Conservation (phyloP, 2,329 filamentous ascomycete species). For the Phialemoniopsis sp. region DNA sequence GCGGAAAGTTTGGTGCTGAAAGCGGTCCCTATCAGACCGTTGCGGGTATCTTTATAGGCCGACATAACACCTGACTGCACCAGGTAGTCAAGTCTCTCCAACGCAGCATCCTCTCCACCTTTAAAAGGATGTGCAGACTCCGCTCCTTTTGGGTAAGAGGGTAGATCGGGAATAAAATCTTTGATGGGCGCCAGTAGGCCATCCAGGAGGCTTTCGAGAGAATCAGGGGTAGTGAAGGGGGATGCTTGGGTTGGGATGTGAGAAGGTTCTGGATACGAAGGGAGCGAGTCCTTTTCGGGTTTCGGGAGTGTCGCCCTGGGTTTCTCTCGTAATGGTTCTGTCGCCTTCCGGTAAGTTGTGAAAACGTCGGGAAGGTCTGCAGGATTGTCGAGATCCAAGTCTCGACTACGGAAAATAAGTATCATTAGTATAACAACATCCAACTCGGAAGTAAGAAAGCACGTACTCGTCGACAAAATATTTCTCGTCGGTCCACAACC, state of each 20-base stretch:
- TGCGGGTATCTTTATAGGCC: conserved; percentile 66
- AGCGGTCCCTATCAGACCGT: conserved; percentile 65
- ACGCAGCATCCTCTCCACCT: conserved; percentile 62
- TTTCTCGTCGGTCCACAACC: conserved; percentile 70
- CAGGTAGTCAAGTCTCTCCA: conserved; percentile 55
- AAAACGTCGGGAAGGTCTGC: conserved; percentile 69
- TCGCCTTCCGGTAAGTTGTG: conserved; percentile 67
- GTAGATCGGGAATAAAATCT: conserved; percentile 43
- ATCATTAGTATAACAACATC: background rate
- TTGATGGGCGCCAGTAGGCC: conserved; percentile 56
- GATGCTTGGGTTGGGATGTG: conserved; percentile 51
- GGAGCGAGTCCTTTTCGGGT: conserved; percentile 47
- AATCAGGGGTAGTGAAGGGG: conserved; percentile 61
- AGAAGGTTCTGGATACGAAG: conserved; percentile 45
- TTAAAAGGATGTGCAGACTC: conserved; percentile 60
- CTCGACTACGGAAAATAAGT: conserved; percentile 44
- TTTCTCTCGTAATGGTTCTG: conserved; percentile 65
- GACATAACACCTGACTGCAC: conserved; percentile 57
- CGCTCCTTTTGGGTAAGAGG: conserved; percentile 46
- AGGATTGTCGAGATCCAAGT: conserved; percentile 54
- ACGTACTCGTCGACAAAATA: conserved; percentile 77
- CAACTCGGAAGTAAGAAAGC: background rate
- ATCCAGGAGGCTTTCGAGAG: conserved; percentile 45
- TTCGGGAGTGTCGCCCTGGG: conserved; percentile 54
- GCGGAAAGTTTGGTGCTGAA: conserved; percentile 75